phyloP scores from a whole-genome alignment of 345 rosid species.

The Brassica juncea region DNA sequence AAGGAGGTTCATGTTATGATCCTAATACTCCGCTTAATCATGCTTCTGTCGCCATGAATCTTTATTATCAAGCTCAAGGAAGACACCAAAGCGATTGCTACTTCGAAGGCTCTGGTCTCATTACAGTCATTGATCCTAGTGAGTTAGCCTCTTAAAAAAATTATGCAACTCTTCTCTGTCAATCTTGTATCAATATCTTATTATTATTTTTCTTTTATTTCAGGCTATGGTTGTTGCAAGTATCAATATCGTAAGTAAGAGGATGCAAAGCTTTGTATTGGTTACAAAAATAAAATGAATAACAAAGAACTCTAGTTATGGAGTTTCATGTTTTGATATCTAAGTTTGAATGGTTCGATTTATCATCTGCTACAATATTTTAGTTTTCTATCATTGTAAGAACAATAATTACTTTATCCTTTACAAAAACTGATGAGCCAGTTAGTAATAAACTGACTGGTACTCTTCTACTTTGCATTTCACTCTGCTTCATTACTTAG shows the following conservation, averaged over 20 bases:
- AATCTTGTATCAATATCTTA: not conserved
- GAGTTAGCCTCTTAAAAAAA: slow-evolving; percentile 2
- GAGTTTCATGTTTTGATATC: not conserved
- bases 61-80: slow-evolving; percentile 33
- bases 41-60: slow-evolving; percentile 38
- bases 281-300: not conserved
- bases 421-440: not conserved
- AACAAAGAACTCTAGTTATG: not conserved
- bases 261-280: not conserved
- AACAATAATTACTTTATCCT: not conserved
- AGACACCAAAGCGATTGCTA: slow-evolving; percentile 14
- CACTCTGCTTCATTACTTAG: slow-evolving; percentile 1
- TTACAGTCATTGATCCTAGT: slow-evolving; percentile 31
- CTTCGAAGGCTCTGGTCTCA: slow-evolving; percentile 17
- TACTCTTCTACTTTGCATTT: not conserved
- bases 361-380: not conserved
- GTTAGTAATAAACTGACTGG: not conserved
- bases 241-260: slow-evolving; percentile 4
- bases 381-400: not conserved
- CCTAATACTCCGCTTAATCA: not conserved
- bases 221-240: slow-evolving; percentile 16
- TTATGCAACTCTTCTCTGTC: not conserved
- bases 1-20: slow-evolving; percentile 18
- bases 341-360: not conserved
- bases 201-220: not conserved